Conservation (phyloP, 2,329 filamentous ascomycete species). For the Apiospora rasikravindrae region DNA sequence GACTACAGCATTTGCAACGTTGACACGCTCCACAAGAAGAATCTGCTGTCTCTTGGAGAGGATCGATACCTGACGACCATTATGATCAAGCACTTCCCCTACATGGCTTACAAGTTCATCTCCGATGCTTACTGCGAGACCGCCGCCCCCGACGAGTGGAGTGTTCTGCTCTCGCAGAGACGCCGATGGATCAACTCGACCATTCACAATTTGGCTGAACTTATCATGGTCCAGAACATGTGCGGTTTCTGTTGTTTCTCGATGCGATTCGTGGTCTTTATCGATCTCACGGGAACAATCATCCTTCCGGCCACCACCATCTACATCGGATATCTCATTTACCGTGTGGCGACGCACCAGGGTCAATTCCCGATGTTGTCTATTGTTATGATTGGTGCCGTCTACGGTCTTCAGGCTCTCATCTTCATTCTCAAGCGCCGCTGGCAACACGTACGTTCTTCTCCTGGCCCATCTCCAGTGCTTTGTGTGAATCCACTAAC, state of each 20-base stretch:
- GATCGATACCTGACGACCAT: constrained; percentile 90
- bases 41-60: constrained; percentile 78
- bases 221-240: constrained; percentile 89
- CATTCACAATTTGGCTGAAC: constrained; percentile 91
- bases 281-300: constrained; percentile 91
- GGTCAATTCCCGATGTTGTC: constrained; percentile 87
- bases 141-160: constrained; percentile 92
- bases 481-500: not conserved
- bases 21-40: constrained; percentile 93
- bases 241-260: constrained; percentile 99
- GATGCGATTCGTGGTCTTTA: constrained; percentile 95
- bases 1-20: constrained; percentile 91
- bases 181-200: constrained; percentile 99
- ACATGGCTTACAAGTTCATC: constrained; percentile 95
- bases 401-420: constrained; percentile 93
- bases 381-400: constrained; percentile 84
- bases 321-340: constrained; percentile 89
- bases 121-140: constrained; percentile 92
- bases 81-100: constrained; percentile 97
- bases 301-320: constrained; percentile 88
- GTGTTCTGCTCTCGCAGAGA: constrained; percentile 93
- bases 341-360: constrained; percentile 69
- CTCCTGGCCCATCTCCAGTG: not conserved
- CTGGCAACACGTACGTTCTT: constrained; percentile 67
- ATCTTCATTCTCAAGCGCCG: constrained; percentile 97